Percentiles rank a stretch among this genome's conserved stretches.
Evolutionary conservation across 768 basidiomycete species (phyloP).

Genomic region (Amanita jacksonii): DNA sequence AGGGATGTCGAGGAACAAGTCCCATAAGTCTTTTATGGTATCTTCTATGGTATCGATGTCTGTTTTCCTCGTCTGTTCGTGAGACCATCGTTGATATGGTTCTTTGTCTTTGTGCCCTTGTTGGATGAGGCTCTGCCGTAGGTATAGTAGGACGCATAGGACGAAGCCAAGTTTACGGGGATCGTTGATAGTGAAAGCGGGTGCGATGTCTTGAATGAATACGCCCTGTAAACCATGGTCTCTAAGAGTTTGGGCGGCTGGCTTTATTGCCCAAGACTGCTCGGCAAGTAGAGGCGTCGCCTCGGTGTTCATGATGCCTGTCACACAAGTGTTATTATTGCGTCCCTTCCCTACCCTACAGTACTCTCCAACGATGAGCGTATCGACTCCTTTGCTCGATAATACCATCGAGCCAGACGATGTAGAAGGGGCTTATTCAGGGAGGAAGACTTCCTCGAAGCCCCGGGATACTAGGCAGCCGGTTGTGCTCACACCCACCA

Average conservation of each 20-base stretch:
- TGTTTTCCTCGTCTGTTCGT: slow-evolving; percentile 15
- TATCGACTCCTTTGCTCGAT: slow-evolving; percentile 55
- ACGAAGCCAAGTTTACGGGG: slow-evolving; percentile 3
- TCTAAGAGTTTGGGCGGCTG: slow-evolving; percentile 2
- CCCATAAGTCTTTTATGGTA: slow-evolving; percentile 28
- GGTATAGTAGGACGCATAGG: slow-evolving; percentile 23
- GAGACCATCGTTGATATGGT: slow-evolving; percentile 35
- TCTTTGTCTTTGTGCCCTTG: slow-evolving; percentile 16
- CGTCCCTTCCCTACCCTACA: no score
- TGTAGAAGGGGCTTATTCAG: slow-evolving; percentile 25
- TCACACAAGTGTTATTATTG: not conserved
- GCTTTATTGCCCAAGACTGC: slow-evolving; percentile 5
- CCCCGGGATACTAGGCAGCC: slow-evolving; percentile 23
- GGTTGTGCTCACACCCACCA: slow-evolving; percentile 51
- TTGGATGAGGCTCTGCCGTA: slow-evolving; percentile 18
- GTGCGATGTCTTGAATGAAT: slow-evolving; percentile 3
- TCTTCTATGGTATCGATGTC: slow-evolving; percentile 24
- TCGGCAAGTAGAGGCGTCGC: slow-evolving; percentile 3
- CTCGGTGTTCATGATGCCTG: not conserved
- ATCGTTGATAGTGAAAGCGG: slow-evolving; percentile 4
- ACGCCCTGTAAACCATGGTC: slow-evolving; percentile 4
- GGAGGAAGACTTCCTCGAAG: slow-evolving; percentile 25
- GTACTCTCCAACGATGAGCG: slow-evolving; percentile 37
- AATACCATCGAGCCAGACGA: slow-evolving; percentile 89
- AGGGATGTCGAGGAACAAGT: slow-evolving; percentile 30